A percentile compares a stretch with the other conserved stretches of the same genome.
Conservation (phyloP, 495 filamentous ascomycete genomes). For the Mycothermus thermophilus region DNA sequence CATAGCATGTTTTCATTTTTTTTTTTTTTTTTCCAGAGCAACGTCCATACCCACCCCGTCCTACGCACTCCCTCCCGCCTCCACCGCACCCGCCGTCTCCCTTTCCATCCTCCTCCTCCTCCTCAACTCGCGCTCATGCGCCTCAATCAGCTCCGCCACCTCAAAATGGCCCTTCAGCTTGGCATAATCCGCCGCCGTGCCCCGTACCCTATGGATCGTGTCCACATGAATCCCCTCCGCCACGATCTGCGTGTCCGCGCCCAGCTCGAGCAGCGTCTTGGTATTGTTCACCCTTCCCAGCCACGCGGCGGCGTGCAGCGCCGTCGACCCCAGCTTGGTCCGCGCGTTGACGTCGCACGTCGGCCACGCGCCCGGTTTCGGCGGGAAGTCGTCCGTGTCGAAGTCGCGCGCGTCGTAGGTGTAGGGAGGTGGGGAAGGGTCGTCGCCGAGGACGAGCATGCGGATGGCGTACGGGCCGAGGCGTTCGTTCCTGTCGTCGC, state of each 20-base stretch:
- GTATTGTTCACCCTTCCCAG: background rate
- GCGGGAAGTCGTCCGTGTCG: too few species aligned
- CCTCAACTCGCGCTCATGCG: background rate
- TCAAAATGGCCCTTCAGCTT: background rate
- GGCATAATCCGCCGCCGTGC: conserved; percentile 1
- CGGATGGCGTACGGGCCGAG: too few species aligned
- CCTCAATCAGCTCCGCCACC: conserved; percentile 1
- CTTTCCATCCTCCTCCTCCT: background rate
- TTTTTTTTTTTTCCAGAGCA: too few species aligned
- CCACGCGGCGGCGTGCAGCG: too few species aligned
- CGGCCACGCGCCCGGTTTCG: background rate
- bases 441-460: too few species aligned
- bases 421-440: too few species aligned
- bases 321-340: background rate
- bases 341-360: background rate
- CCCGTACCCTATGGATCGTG: background rate
- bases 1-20: too few species aligned
- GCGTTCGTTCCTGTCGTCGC: too few species aligned
- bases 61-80: background rate
- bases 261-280: background rate
- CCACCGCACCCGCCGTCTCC: background rate
- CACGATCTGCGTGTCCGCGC: background rate
- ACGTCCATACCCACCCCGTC: too few species aligned
- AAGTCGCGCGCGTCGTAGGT: too few species aligned
- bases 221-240: background rate